phyloP scores from a whole-genome alignment of 2,329 filamentous ascomycete species.

The Colletotrichum tofieldiae region DNA sequence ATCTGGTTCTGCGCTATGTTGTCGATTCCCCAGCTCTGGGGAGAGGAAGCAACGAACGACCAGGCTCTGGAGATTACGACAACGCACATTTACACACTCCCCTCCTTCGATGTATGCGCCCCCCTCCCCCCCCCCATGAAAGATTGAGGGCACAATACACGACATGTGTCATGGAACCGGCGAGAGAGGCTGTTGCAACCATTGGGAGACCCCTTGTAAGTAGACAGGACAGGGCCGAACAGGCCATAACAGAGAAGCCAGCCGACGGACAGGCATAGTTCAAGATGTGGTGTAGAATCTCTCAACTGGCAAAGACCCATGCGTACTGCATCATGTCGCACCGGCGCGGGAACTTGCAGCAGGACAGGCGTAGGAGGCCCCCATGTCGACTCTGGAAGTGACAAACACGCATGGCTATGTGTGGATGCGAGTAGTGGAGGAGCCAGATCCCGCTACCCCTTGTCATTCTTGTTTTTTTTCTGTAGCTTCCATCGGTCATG shows the following conservation, averaged over 20 bases:
- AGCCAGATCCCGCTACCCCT: background rate
- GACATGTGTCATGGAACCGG: slow-evolving; percentile 21
- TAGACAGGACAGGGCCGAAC: background rate
- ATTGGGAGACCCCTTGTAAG: background rate
- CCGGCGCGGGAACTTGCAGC: slow-evolving; percentile 13
- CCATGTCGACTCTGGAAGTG: slow-evolving; percentile 5
- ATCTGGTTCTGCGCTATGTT: background rate
- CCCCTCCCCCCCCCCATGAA: background rate
- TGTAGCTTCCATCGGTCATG: background rate
- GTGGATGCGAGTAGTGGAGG: background rate
- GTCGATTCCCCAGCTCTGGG: background rate
- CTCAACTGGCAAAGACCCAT: background rate
- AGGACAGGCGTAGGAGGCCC: background rate
- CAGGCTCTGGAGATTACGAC: slow-evolving; percentile 24
- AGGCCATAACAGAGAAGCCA: background rate
- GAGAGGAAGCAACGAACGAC: slow-evolving; percentile 3
- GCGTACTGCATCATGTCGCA: background rate
- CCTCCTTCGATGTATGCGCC: slow-evolving; percentile 6
- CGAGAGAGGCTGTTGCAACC: slow-evolving; percentile 13
- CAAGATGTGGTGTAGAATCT: background rate
- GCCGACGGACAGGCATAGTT: background rate
- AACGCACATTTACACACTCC: slow-evolving; percentile 12
- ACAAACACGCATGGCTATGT: slow-evolving; percentile 15
- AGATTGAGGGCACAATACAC: slow-evolving; percentile 23
- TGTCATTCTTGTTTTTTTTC: background rate